Percentiles rank a stretch among this genome's conserved stretches.
phyloP scores from a whole-genome alignment of 257 asterid species.

The Primulina eburnea region DNA sequence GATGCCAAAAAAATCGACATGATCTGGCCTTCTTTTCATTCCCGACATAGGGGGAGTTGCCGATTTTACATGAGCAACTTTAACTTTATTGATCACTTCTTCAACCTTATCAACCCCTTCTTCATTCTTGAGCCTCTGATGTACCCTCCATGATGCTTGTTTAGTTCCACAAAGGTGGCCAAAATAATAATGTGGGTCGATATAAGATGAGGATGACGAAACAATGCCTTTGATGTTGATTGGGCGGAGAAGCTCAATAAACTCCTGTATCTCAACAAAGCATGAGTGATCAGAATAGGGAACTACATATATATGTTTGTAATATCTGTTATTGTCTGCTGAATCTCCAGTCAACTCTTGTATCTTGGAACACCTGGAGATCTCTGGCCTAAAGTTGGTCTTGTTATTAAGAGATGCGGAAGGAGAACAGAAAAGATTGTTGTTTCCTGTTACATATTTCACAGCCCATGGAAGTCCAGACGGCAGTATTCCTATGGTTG shows the following conservation, averaged over 20 bases:
- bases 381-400: constrained; percentile 15
- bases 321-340: constrained; percentile 28
- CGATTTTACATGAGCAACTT: constrained; percentile 25
- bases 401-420: constrained; percentile 19
- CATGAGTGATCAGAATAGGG: constrained; percentile 90
- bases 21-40: constrained; percentile 42
- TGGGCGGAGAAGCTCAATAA: constrained; percentile 71
- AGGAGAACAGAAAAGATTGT: constrained; percentile 27
- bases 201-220: constrained; percentile 47
- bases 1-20: constrained; percentile 33
- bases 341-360: constrained; percentile 27
- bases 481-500: constrained; percentile 86
- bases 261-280: constrained; percentile 70
- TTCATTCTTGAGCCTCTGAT: constrained; percentile 33
- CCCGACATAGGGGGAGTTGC: constrained; percentile 23
- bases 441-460: constrained; percentile 26
- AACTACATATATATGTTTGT: constrained; percentile 51
- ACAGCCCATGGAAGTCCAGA: constrained; percentile 84
- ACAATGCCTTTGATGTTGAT: constrained; percentile 62
- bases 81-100: neutral
- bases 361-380: constrained; percentile 21
- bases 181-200: constrained; percentile 61
- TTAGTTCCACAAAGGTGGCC: constrained; percentile 51
- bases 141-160: constrained; percentile 48
- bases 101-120: constrained; percentile 26